Evolutionary conservation across 768 basidiomycete genomes (phyloP), one percentile per base, ranked within the genome.

Genomic region (Flagelloscypha sp.): DNA sequence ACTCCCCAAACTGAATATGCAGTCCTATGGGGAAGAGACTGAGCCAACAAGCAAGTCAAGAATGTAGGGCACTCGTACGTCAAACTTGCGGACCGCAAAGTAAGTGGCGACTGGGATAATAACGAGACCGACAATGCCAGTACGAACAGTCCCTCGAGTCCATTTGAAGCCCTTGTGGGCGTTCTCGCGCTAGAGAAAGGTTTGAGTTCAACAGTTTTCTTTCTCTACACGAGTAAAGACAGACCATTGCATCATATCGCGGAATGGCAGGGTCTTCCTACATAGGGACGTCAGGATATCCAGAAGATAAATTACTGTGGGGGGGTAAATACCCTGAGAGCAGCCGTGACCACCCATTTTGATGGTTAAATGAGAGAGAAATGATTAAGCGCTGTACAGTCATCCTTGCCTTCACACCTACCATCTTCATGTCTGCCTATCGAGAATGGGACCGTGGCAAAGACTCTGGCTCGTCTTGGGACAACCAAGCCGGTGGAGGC

Each of bases 391-490:
- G 30, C 44, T 46, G 23, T 21, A 24, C 16, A 36, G 46, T 45
- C 35, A 45, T 55, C 52, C 49, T 55, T 54, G 49, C 48, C 38
- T 20, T 32, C 37, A 35, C 38, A 55, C 44, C 57, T 44, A 47
- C 38, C 44, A 53, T 40, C 37, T 33, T 42, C 45, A 84, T 85
- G 83, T 68, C 80, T 33, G 74, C 80, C 59, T 82, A 82, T 59
- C 77, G 87, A 45, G 84, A 88, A 66, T 88, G 87, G 86, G 84
- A 87, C 62, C 72, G 70, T 56, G 85, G 84, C 34, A 87, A 86
- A 58, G 72, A 76, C 30, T 24, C 44, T 35, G 33, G n/a, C n/a
- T n/a, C n/a, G n/a, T 20, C 55, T 30, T 78, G 75, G 74, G 72
- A 79, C 30, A 48, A 55, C 46, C 47, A 54, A 21, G 45, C 56